Base-by-base conservation (phyloP, 306 rosid species). In the Acmispon strigosus region DNA sequence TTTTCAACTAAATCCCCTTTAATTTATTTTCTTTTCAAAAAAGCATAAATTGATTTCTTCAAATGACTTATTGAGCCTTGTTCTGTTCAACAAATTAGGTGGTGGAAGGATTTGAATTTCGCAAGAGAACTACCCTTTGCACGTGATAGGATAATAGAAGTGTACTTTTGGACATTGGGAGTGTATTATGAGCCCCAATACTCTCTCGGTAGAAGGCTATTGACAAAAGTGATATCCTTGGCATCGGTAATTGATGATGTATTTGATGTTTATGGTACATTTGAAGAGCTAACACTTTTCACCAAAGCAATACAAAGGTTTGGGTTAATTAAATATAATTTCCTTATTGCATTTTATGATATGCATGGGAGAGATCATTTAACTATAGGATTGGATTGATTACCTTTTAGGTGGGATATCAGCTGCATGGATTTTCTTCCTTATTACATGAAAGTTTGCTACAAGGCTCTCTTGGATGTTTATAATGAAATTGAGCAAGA, bases 251-350 rank as follows among this genome's bases (percentile, higher is more conserved):
- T 86, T 19, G 87, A 83, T 55, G 87, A 84, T 58, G 74, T 61
- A 14, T 82, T 73, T 37, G 91, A 86, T 53, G 85, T 37, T 1
- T 76, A 69, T 56, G 91, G 86, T 0, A 79, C 86, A 7, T 18
- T 76, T 12, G 79, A 80, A 66, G 88, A 86, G 16, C 77, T 86
- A 8, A 42, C 51, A 5, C 18, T 73, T 34, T 43, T 86, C 14
- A 83, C 81, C 0, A 17, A 55, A 32, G 86, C 84, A 47, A 54
- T 84, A 3, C 76, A 81, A 7, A 84, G 88, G 88, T 84, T 43
- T 37, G 57, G 6, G 1, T 4, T 32, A n/a, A n/a, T 7, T 14
- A 37, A 10, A 24, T n/a, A n/a, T n/a, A n/a, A n/a, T n/a, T n/a
- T n/a, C n/a, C n/a, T n/a, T n/a, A 32, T 32, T 32, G 0, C 8